A percentile compares a stretch with the other conserved stretches of the same genome.
Conservation (phyloP, 768 basidiomycete genomes). For the Trametes maxima region DNA sequence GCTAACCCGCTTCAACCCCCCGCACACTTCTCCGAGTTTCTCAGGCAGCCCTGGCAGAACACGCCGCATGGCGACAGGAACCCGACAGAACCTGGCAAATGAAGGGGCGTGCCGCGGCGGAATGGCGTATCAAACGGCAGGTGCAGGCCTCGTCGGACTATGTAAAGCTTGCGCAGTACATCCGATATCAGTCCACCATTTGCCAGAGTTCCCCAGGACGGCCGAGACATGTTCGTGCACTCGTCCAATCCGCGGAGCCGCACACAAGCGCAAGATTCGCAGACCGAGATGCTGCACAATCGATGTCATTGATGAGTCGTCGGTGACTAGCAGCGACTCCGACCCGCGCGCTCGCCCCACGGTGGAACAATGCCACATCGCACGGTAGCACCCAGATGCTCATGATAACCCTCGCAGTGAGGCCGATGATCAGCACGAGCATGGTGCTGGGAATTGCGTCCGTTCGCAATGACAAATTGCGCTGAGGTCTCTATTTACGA, state of each 20-base stretch:
- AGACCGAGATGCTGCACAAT: too few relatives aligned
- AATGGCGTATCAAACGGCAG: neutral
- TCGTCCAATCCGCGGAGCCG: neutral
- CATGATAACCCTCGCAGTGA: too few relatives aligned
- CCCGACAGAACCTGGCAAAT: neutral
- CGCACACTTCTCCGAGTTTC: neutral
- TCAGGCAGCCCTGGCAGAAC: neutral
- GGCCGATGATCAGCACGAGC: neutral
- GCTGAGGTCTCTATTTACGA: neutral
- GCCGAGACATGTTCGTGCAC: slow-evolving; percentile 1
- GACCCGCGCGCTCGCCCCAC: too few relatives aligned
- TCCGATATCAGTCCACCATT: slow-evolving; percentile 7
- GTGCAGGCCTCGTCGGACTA: neutral
- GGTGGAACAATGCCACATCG: too few relatives aligned
- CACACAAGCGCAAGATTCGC: too few relatives aligned
- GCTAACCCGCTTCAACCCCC: neutral
- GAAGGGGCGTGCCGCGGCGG: neutral
- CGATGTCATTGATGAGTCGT: too few relatives aligned
- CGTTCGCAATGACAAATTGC: slow-evolving; percentile 1
- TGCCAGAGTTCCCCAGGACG: neutral
- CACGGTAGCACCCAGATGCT: too few relatives aligned
- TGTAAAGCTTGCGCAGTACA: neutral
- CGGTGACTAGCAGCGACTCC: too few relatives aligned
- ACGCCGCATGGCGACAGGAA: neutral
- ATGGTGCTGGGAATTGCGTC: neutral